Percentiles rank a stretch among this genome's conserved stretches.
These are phyloP conservation scores for Lepidium africanum DNA, from an alignment of 345 rosid species.

Conservation along the genomic window DNA sequence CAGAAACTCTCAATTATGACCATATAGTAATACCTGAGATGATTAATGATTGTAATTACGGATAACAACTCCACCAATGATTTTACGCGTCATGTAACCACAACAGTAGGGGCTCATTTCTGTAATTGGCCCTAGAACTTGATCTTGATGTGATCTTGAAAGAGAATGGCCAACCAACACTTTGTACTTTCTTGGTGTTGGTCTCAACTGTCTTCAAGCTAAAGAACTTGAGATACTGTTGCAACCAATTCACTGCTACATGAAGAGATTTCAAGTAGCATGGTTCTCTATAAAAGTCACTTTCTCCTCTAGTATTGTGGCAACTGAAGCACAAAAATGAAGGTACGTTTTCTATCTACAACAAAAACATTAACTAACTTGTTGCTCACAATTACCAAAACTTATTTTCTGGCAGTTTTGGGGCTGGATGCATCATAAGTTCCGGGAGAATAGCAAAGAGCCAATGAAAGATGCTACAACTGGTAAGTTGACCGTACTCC, in stretches of 20 bases:
- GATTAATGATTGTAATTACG: constrained; percentile 6
- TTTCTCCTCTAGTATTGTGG: constrained; percentile 27
- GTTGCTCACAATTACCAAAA: constrained; percentile 27
- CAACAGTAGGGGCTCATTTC: constrained; percentile 29
- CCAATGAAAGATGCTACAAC: constrained; percentile 48
- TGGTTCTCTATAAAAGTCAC: constrained; percentile 30
- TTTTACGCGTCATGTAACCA: constrained; percentile 21
- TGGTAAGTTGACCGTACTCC: constrained; percentile 43
- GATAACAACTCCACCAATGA: constrained; percentile 34
- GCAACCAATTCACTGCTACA: constrained; percentile 34
- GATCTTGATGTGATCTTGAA: constrained; percentile 56
- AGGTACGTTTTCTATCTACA: constrained; percentile 41
- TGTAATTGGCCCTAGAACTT: constrained; percentile 26
- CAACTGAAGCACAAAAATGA: constrained; percentile 46
- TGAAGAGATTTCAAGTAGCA: constrained; percentile 24
- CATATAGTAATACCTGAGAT: constrained; percentile 15
- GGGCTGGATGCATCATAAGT: constrained; percentile 72
- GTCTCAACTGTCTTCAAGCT: constrained; percentile 38
- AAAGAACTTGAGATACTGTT: constrained; percentile 33
- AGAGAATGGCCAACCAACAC: constrained; percentile 61
- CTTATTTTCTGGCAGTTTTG: constrained; percentile 55
- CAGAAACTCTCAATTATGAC: not conserved
- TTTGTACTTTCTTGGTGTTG: constrained; percentile 69
- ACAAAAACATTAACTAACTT: not conserved
- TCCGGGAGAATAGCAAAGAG: constrained; percentile 40